Percentiles rank a stretch among this genome's conserved stretches.
Evolutionary conservation across 225 moss, liverwort and hornwort species (phyloP).

Genomic region (Pleurozium schreberi): DNA sequence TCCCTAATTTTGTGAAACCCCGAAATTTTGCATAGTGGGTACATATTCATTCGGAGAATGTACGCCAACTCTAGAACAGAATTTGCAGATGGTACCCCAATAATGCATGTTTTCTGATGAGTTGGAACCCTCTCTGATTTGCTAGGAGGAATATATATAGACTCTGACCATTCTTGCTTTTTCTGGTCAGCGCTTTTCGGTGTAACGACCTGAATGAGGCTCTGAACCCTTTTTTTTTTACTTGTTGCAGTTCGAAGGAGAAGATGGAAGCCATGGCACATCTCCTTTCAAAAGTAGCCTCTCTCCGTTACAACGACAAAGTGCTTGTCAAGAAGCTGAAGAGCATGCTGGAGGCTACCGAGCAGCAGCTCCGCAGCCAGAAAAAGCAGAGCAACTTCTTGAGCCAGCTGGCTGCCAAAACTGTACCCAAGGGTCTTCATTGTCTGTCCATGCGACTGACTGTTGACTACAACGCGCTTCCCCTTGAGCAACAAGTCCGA

Average conservation of each 20-base stretch:
- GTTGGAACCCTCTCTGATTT: background rate
- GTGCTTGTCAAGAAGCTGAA: constrained; percentile 25
- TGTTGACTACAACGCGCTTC: constrained; percentile 33
- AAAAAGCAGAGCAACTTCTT: constrained; percentile 62
- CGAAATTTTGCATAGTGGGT: background rate
- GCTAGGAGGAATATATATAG: background rate
- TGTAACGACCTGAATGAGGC: background rate
- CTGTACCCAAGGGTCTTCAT: constrained; percentile 78
- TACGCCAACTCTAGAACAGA: background rate
- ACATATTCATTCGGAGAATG: background rate
- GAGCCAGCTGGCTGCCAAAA: constrained; percentile 80
- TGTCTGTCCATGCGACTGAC: constrained; percentile 87
- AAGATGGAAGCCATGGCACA: constrained; percentile 39
- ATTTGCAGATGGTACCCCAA: background rate
- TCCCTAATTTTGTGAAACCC: background rate
- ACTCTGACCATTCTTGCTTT: background rate
- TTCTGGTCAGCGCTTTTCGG: background rate
- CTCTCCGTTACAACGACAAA: constrained; percentile 2
- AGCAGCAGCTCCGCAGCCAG: constrained; percentile 19
- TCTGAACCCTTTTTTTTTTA: background rate
- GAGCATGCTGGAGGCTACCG: constrained; percentile 16
- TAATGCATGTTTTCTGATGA: background rate
- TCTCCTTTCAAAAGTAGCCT: constrained; percentile 12
- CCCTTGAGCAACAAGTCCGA: background rate
- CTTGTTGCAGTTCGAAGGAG: constrained; percentile 19